These are phyloP conservation scores for Gyrodon lividus DNA, from an alignment of 768 basidiomycete genomes.

Conservation along the genomic window DNA sequence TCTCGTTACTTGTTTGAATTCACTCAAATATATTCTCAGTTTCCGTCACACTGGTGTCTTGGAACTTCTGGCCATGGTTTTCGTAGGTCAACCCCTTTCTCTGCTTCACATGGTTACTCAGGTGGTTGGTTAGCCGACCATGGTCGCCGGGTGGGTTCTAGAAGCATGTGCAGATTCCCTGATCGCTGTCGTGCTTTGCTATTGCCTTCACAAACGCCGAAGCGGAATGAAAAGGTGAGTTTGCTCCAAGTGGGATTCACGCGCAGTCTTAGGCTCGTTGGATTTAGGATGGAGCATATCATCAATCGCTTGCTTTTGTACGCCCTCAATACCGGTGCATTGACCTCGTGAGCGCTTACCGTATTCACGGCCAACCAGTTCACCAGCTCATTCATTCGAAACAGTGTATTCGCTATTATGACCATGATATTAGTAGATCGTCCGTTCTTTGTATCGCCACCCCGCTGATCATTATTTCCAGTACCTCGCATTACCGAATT, in stretches of 20 bases:
- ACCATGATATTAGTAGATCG: conserved; percentile 3
- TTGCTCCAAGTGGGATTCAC: neutral
- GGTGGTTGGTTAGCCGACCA: conserved; percentile 5
- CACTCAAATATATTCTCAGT: neutral
- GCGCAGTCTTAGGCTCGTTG: too few species aligned
- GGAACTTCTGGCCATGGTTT: neutral
- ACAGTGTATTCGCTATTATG: conserved; percentile 10
- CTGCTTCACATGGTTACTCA: neutral
- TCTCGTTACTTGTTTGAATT: neutral
- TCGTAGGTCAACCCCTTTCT: conserved; percentile 1
- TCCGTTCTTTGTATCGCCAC: too few species aligned
- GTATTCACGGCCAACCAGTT: neutral
- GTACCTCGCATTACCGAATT: conserved; percentile 4
- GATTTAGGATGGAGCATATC: conserved; percentile 11
- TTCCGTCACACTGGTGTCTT: neutral
- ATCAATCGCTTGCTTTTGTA: conserved; percentile 18
- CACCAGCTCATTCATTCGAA: neutral
- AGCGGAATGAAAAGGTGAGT: conserved; percentile 8
- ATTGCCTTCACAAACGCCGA: conserved; percentile 10
- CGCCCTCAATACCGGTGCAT: conserved; percentile 16
- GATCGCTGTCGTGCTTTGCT: conserved; percentile 11
- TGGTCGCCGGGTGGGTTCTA: conserved; percentile 14
- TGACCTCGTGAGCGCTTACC: conserved; percentile 11
- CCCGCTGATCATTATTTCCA: neutral
- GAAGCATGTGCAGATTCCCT: conserved; percentile 4